A percentile compares a stretch with the other conserved stretches of the same genome.
Conservation (phyloP, 2,329 filamentous ascomycete species). For the Fusarium anthophilum region DNA sequence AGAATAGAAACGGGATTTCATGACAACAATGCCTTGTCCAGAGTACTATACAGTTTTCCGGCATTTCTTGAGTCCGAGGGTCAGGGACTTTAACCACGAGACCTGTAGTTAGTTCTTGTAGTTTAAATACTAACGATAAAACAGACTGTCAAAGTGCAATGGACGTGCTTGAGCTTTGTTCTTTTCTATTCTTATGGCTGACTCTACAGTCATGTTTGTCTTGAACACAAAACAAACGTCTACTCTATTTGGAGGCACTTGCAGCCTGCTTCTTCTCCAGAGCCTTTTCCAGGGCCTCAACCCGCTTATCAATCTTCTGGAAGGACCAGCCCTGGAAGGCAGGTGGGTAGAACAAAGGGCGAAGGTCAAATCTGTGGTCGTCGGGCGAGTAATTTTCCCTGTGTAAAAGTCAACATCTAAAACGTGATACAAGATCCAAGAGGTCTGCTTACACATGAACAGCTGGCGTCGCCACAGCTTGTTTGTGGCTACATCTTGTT, state of each 20-base stretch:
- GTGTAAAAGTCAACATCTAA: not conserved
- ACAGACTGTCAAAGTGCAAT: not conserved
- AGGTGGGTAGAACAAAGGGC: conserved; percentile 45
- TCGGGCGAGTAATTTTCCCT: conserved; percentile 37
- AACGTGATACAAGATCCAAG: not conserved
- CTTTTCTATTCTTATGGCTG: not conserved
- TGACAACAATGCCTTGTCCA: not conserved
- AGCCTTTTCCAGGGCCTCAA: conserved; percentile 46
- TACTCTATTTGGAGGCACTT: not conserved
- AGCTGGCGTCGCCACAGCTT: conserved; percentile 22
- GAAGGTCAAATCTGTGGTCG: conserved; percentile 42
- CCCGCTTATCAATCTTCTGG: conserved; percentile 51
- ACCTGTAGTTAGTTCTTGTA: not conserved
- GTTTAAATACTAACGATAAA: not conserved
- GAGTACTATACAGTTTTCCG: too few relatives aligned
- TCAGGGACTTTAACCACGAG: not conserved
- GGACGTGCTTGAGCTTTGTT: not conserved
- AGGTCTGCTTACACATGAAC: not conserved
- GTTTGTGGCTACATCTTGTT: conserved; percentile 2
- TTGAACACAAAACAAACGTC: not conserved
- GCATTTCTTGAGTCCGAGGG: not conserved
- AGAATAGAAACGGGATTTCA: conserved; percentile 9
- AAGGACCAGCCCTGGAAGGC: conserved; percentile 50
- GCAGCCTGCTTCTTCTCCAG: conserved; percentile 16
- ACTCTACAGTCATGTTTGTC: not conserved